phyloP scores from a whole-genome alignment of 345 rosid genomes.

The Carallia brachiata region DNA sequence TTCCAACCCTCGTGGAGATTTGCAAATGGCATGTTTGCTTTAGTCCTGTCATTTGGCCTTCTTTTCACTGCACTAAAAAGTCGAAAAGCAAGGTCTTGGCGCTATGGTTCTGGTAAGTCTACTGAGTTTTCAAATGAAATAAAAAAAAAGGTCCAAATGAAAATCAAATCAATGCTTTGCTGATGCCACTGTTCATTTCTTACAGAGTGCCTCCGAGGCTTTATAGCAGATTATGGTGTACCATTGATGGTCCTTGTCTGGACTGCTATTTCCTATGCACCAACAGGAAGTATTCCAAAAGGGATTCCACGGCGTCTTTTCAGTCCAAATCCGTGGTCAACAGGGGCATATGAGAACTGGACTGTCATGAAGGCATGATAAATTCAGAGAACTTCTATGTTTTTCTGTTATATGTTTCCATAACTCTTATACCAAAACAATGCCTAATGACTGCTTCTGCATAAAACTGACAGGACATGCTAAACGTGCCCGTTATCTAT shows the following conservation, averaged over 20 bases:
- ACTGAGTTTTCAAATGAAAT: neutral
- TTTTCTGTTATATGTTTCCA: constrained; percentile 4
- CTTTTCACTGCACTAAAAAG: constrained; percentile 25
- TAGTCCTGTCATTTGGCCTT: constrained; percentile 31
- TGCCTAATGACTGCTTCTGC: constrained; percentile 5
- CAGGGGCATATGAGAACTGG: constrained; percentile 30
- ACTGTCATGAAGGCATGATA: constrained; percentile 26
- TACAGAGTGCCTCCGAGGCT: constrained; percentile 27
- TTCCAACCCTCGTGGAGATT: constrained; percentile 26
- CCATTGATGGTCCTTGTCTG: constrained; percentile 31
- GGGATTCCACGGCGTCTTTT: constrained; percentile 30
- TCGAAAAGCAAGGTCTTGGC: constrained; percentile 34
- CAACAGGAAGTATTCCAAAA: constrained; percentile 19
- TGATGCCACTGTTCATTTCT: neutral
- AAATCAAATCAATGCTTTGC: neutral
- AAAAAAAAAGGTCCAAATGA: neutral
- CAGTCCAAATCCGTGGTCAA: constrained; percentile 35
- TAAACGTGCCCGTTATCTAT: constrained; percentile 25
- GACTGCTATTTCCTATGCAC: constrained; percentile 28
- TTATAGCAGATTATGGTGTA: constrained; percentile 31
- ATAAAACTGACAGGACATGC: constrained; percentile 32
- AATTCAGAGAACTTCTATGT: neutral
- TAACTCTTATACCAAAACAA: neutral
- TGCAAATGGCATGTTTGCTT: constrained; percentile 32
- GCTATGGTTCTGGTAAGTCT: constrained; percentile 31